phyloP scores from a whole-genome alignment of 2,329 filamentous ascomycete genomes.

The Tolypocladium pustulatum region DNA sequence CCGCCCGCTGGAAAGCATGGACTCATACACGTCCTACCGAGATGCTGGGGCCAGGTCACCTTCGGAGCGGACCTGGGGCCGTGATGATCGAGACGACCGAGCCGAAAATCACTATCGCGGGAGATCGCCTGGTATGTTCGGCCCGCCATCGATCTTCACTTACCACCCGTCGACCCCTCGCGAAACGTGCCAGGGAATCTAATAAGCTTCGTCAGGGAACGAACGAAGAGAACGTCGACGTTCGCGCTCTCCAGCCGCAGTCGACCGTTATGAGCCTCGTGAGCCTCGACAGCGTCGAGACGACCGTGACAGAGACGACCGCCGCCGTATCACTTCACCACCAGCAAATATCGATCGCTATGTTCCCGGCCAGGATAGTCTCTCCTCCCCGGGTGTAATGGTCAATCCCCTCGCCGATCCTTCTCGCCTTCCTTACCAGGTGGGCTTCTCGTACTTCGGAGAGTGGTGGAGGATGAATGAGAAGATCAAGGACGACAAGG shows the following conservation, averaged over 20 bases:
- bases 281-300: constrained; percentile 62
- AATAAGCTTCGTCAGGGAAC: constrained; percentile 28
- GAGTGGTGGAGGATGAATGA: constrained; percentile 82
- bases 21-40: constrained; percentile 43
- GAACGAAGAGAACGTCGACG: constrained; percentile 51
- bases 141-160: background rate
- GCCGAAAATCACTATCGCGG: constrained; percentile 41
- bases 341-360: constrained; percentile 74
- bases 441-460: constrained; percentile 76
- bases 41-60: constrained; percentile 43
- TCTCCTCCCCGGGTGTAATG: constrained; percentile 31
- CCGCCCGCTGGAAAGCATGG: constrained; percentile 27
- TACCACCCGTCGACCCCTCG: background rate
- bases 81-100: constrained; percentile 41
- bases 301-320: constrained; percentile 53
- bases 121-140: constrained; percentile 58
- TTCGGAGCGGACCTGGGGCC: constrained; percentile 40
- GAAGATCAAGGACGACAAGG: constrained; percentile 72
- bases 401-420: constrained; percentile 64
- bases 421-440: constrained; percentile 63
- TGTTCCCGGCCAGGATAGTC: constrained; percentile 60
- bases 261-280: constrained; percentile 70
- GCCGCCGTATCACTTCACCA: constrained; percentile 50
- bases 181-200: background rate
- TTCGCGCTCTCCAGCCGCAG: constrained; percentile 59